phyloP scores from a whole-genome alignment of 768 basidiomycete genomes.

The Termitomyces bulborhizus region DNA sequence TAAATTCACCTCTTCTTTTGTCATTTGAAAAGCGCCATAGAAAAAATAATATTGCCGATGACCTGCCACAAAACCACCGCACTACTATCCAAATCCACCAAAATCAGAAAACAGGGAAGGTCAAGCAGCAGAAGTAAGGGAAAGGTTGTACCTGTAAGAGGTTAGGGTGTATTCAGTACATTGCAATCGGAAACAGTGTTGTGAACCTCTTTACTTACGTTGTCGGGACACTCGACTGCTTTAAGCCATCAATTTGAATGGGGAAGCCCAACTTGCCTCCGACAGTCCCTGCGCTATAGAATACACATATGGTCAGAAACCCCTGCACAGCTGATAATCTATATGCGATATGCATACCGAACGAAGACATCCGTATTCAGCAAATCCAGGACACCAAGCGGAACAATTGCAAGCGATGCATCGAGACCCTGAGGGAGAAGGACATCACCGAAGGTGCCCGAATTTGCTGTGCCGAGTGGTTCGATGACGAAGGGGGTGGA shows the following conservation, averaged over 20 bases:
- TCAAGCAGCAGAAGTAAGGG: background rate
- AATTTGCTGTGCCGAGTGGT: conserved; percentile 45
- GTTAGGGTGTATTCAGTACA: background rate
- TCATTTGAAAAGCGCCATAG: too few relatives aligned
- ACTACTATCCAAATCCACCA: background rate
- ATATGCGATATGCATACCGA: conserved; percentile 22
- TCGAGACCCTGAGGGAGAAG: conserved; percentile 45
- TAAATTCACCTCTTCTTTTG: too few relatives aligned
- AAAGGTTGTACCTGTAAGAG: background rate
- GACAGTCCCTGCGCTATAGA: conserved; percentile 24
- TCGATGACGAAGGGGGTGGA: conserved; percentile 43
- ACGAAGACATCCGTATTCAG: conserved; percentile 28
- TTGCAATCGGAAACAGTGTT: background rate
- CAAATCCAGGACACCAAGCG: conserved; percentile 48
- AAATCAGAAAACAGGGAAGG: background rate
- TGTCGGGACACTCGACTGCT: conserved; percentile 28
- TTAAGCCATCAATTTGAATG: conserved; percentile 26
- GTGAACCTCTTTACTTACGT: conserved; percentile 19
- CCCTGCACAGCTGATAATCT: background rate
- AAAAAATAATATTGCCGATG: too few relatives aligned
- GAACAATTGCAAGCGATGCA: conserved; percentile 47
- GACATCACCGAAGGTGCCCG: conserved; percentile 52
- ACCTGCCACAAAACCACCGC: background rate
- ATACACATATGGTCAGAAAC: background rate
- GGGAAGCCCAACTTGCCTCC: conserved; percentile 28